Percentiles rank a stretch among this genome's conserved stretches.
These are phyloP conservation scores for Hyaloperonospora arabidopsidis DNA, from an alignment of 352 stramenopile species.

Conservation along the genomic window DNA sequence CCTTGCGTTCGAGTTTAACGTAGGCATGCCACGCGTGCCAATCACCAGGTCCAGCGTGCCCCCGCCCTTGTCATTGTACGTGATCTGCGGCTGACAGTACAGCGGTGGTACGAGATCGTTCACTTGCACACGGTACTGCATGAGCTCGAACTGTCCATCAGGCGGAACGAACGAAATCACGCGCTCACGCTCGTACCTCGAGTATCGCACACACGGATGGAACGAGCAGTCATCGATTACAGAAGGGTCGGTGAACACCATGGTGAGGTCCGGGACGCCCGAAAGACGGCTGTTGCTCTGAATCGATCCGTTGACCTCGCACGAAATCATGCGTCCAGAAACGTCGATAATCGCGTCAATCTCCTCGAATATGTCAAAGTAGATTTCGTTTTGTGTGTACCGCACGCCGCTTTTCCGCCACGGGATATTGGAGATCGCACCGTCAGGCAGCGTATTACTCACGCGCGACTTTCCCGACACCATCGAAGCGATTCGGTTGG, in stretches of 20 bases:
- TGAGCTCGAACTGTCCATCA: constrained; percentile 94
- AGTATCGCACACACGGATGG: constrained; percentile 96
- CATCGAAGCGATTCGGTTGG: constrained; percentile 83
- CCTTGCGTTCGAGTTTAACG: constrained; percentile 71
- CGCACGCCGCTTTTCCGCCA: constrained; percentile 94
- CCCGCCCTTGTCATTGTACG: constrained; percentile 64
- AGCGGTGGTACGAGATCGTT: constrained; percentile 80
- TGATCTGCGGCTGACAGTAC: constrained; percentile 84
- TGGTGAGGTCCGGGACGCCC: constrained; percentile 93
- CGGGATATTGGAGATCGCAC: constrained; percentile 93
- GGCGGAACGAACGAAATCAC: constrained; percentile 97
- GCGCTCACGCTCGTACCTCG: constrained; percentile 91
- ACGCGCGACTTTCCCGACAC: constrained; percentile 87
- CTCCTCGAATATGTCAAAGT: constrained; percentile 97
- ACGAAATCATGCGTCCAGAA: constrained; percentile 88
- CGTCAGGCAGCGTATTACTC: constrained; percentile 87
- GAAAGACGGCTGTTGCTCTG: constrained; percentile 93
- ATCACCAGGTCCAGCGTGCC: constrained; percentile 71
- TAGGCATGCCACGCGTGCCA: constrained; percentile 65
- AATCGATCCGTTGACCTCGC: constrained; percentile 92
- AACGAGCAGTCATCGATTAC: constrained; percentile 98
- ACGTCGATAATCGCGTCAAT: constrained; percentile 95
- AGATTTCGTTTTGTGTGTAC: constrained; percentile 97
- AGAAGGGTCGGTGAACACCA: constrained; percentile 93
- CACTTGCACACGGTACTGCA: constrained; percentile 82